Evolutionary conservation across 257 asterid genomes (phyloP), one percentile per base, ranked within the genome.

Genomic region (Przewalskia tangutica): DNA sequence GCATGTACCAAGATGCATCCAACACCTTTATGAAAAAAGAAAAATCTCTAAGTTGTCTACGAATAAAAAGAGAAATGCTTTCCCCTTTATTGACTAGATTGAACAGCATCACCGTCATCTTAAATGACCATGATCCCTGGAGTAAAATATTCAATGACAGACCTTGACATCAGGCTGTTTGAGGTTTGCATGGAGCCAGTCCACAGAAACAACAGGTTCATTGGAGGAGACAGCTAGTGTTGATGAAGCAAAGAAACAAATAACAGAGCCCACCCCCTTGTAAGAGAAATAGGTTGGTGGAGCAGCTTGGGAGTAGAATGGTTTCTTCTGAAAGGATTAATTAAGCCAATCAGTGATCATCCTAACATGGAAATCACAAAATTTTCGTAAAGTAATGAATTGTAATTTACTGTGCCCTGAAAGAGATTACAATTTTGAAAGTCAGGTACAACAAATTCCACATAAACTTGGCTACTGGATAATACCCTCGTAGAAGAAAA

Each of bases 1-100:
- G 98, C 99, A 96, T 96, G 87, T 96, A 96, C 99, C 99, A 96
- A 60, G 99, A 96, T 58, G 98, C 98, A 86, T 96, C 99, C 92
- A 96, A 79, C 86, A 96, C 97, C 99, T 94, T 84, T 77, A 79
- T 80, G 77, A 67, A 79, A 68, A 68, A 59, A 53, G 56, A 51
- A 77, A 11, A 40, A 32, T 34, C 48, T 9, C 62, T 18, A 46
- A 13, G 18, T 27, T 65, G 3, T 42, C 16, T 7, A 9, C 27
- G 46, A 51, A 56, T 14, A 48, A 46, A 71, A 46, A 20, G 1
- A 34, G 56, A 14, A 53, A 16, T 17, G 50, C 1, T 50, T 77
- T 77, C 10, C 44, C 59, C 23, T 38, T n/a, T n/a, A 42, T n/a
- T 70, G 17, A 38, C 38, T 70, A 70, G 56, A 70, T 9, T 48